phyloP scores from a whole-genome alignment of 768 basidiomycete species.

The Floccularia luteovirens region DNA sequence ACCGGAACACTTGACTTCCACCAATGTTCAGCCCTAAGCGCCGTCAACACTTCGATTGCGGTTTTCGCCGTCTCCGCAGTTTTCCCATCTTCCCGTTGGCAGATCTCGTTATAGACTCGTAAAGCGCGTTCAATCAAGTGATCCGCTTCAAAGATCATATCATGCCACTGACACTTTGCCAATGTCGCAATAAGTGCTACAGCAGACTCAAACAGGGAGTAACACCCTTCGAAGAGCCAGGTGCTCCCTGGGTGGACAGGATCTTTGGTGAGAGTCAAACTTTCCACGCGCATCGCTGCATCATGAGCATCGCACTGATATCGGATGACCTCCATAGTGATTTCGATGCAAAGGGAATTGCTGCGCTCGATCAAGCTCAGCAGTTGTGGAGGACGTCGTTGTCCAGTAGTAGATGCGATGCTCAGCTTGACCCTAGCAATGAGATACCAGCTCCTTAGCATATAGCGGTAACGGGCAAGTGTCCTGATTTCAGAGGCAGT shows the following conservation, averaged over 20 bases:
- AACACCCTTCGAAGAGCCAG: conserved; percentile 36
- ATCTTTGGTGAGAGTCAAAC: conserved; percentile 12
- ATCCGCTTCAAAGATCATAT: conserved; percentile 27
- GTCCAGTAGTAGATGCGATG: conserved; percentile 30
- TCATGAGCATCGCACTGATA: conserved; percentile 33
- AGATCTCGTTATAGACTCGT: conserved; percentile 24
- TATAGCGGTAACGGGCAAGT: conserved; percentile 32
- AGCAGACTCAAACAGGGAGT: conserved; percentile 38
- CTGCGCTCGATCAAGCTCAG: conserved; percentile 31
- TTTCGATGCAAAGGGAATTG: conserved; percentile 29
- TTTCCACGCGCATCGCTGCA: too few relatives aligned
- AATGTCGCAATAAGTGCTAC: conserved; percentile 36
- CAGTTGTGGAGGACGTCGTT: too few relatives aligned
- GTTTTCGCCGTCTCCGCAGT: conserved; percentile 29
- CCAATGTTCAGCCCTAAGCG: not conserved
- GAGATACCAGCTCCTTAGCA: conserved; percentile 39
- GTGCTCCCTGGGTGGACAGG: conserved; percentile 20
- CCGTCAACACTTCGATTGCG: conserved; percentile 20
- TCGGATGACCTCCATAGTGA: conserved; percentile 32
- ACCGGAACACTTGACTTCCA: not conserved
- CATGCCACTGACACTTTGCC: conserved; percentile 29
- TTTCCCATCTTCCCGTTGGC: conserved; percentile 23
- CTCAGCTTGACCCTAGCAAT: conserved; percentile 36
- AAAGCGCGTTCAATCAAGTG: conserved; percentile 28
- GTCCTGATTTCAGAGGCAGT: conserved; percentile 19